phyloP scores from a whole-genome alignment of 23 red algal species.

The Gracilaria caudata region DNA sequence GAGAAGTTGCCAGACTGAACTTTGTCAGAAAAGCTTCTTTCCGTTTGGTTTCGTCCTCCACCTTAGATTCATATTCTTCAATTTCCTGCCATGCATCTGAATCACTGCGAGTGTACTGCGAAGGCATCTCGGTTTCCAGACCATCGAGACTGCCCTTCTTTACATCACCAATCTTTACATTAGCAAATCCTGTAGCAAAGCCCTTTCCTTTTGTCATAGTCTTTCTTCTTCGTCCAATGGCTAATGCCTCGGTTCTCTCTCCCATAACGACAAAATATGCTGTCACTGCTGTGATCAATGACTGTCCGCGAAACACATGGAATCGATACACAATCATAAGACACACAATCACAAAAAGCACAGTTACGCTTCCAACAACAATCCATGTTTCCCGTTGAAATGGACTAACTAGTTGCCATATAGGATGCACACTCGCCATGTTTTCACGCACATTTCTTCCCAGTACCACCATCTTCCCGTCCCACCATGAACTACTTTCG shows the following conservation, averaged over 20 bases:
- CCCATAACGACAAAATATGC: conserved; percentile 45
- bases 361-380: conserved; percentile 7
- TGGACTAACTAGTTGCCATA: conserved; percentile 26
- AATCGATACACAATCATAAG: conserved; percentile 17
- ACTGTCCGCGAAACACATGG: neutral
- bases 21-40: conserved; percentile 15
- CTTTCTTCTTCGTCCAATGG: neutral
- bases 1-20: conserved; percentile 9
- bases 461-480: conserved; percentile 14
- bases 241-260: neutral
- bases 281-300: conserved; percentile 26
- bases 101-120: neutral
- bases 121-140: neutral
- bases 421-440: neutral
- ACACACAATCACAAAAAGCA: conserved; percentile 16
- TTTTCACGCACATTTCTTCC: neutral
- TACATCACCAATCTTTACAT: no score
- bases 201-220: neutral
- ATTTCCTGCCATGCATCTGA: neutral
- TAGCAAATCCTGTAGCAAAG: neutral
- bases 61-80: neutral
- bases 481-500: conserved; percentile 23
- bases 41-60: neutral
- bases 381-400: conserved; percentile 33
- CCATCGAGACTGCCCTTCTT: neutral